A percentile compares a stretch with the other conserved stretches of the same genome.
Conservation (phyloP, 345 rosid species). For the Boechera retrofracta region DNA sequence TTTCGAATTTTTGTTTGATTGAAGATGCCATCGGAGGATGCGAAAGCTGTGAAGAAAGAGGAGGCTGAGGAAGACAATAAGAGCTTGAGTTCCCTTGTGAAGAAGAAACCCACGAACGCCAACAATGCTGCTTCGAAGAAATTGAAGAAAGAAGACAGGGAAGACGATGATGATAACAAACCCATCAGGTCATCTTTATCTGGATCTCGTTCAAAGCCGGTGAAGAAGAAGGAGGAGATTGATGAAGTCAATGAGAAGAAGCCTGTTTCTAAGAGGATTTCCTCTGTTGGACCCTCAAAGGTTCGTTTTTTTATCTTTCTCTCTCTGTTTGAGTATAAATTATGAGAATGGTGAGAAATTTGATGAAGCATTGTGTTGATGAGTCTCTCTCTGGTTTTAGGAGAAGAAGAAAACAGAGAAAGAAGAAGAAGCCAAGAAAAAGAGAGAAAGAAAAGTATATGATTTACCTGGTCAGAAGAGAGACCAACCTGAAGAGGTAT, state of each 20-base stretch:
- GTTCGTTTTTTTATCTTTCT: constrained; percentile 38
- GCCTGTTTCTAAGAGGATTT: constrained; percentile 53
- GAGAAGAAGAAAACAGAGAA: constrained; percentile 55
- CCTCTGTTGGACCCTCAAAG: constrained; percentile 54
- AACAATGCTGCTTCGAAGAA: constrained; percentile 51
- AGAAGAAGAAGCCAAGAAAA: constrained; percentile 55
- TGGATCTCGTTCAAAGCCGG: constrained; percentile 44
- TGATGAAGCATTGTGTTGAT: constrained; percentile 28
- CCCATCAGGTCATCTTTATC: constrained; percentile 29
- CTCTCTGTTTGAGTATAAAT: constrained; percentile 2
- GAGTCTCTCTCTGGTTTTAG: constrained; percentile 21
- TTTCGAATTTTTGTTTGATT: constrained; percentile 10
- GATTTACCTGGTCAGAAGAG: constrained; percentile 93
- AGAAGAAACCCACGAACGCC: constrained; percentile 52
- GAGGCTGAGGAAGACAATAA: constrained; percentile 46
- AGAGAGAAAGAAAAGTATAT: constrained; percentile 79
- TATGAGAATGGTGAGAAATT: not conserved
- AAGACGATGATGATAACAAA: constrained; percentile 44
- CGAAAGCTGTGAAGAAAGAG: constrained; percentile 50
- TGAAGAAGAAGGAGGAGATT: constrained; percentile 52
- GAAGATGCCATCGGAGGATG: constrained; percentile 69
- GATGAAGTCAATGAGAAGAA: constrained; percentile 52
- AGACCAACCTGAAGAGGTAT: constrained; percentile 81
- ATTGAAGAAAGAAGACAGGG: constrained; percentile 58
- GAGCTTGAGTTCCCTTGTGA: constrained; percentile 61